Evolutionary conservation across 176 grass and related monocot species (phyloP).

Genomic region (Dactylis glomerata): DNA sequence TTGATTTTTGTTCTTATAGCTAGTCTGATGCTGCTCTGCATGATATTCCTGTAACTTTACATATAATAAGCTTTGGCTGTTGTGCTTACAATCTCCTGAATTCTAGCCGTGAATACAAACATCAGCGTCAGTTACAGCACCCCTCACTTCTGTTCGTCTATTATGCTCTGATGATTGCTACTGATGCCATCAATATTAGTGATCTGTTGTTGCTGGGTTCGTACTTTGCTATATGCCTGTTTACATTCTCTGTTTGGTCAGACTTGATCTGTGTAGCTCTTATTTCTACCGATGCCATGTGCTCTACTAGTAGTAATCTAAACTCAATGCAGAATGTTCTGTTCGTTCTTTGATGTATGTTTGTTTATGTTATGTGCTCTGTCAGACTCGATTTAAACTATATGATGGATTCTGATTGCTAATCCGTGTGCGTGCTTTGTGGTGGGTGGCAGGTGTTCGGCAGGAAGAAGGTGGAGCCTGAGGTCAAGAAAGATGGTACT

Average conservation of each 20-base stretch:
- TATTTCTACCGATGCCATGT: neutral
- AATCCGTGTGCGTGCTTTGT: neutral
- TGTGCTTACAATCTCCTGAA: neutral
- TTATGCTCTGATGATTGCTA: neutral
- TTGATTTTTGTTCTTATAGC: neutral
- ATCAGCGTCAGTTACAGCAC: no score
- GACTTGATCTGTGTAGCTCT: no score
- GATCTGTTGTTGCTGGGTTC: neutral
- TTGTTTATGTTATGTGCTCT: neutral
- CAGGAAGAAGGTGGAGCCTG: conserved; percentile 33
- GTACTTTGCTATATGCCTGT: neutral
- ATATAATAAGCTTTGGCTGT: no score
- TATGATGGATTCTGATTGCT: neutral
- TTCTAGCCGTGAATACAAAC: no score
- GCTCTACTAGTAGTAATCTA: neutral
- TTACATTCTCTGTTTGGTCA: neutral
- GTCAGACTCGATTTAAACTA: neutral
- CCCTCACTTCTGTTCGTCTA: no score
- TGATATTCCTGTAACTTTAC: neutral
- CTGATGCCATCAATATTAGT: no score
- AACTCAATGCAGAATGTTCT: neutral
- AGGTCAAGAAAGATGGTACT: conserved; percentile 12
- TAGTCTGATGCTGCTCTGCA: neutral
- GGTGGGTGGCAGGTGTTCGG: conserved; percentile 14
- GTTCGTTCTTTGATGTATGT: neutral